Base-by-base conservation (phyloP, 805 yeast genomes). In the Myxozyma sirexii region DNA sequence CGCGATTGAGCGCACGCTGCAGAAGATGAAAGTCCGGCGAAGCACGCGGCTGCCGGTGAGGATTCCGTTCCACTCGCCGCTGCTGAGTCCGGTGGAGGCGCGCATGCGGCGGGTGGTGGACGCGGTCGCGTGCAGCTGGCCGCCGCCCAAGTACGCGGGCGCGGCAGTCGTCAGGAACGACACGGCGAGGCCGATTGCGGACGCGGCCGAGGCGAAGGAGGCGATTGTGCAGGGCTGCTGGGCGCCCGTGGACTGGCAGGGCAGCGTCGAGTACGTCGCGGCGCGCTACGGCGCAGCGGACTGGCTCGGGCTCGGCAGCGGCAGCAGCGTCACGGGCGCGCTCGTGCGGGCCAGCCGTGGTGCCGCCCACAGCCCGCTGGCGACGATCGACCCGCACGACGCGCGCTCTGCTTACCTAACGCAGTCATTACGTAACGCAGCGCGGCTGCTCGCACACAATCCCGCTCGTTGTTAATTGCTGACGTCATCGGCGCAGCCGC, bases 21-120 rank as follows among this genome's bases (percentile, higher is more conserved):
- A 17, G 24, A 6, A 6, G 38, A 31, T 42, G 47, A n/a, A 21
- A 10, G 43, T 37, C 15, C 33, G 50, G 17, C 19, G 56, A n/a
- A 47, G 51, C 24, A 29, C 41, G 35, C 58, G 62, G 38, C 27
- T 62, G 54, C 57, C 56, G 21, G 60, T 55, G 4, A 48, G 47
- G 44, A 59, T 56, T 24, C 65, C 66, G 37, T 59, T 59, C 27
- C 66, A 62, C 27, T 62, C 66, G 41, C 39, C 54, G 12, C 35
- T 59, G 7, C 26, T 59, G 23, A 42, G 53, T 29, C 2, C 38
- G 8, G 59, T 57, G 15, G 58, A 60, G 44, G 26, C n/a, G 19
- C 48, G 51, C 24, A 52, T 62, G 59, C 54, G 50, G 21, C 42
- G 7, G 19, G 53, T 44, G 3, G 55, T 59, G 29, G 39, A 29